Evolutionary conservation across 352 stramenopile species (phyloP), one percentile per base, ranked within the genome.

Genomic region (Phytophthora fragariaefolia): DNA sequence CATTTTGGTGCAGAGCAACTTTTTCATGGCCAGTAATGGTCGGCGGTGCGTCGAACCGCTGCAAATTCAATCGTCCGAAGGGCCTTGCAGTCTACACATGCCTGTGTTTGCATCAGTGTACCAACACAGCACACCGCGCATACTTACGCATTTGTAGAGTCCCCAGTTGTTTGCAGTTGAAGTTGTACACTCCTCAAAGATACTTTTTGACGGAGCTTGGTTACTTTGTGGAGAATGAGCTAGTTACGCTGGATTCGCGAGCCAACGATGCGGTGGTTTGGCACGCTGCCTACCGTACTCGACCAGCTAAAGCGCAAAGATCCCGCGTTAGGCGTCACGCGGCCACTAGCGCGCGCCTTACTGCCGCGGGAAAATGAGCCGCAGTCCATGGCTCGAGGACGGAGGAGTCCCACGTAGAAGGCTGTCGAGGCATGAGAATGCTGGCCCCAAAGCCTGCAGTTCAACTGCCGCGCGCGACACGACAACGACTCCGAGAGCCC

Each of bases 381-480:
- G 43, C 8, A 38, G 62, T 60, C 49, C 45, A 62, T 60, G 20
- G 27, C 40, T 22, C 42, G 49, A 49, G 49, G 58, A 62, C 57
- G 40, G 27, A n/a, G 20, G 23, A 5, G 12, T 32, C 61, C 61
- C 53, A 65, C 53, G 49, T 52, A 49, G 27, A 64, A 54, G 58
- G 57, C 20, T 34, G 20, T 17, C 6, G 42, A 62, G 51, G 34
- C 30, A 71, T 34, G 58, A 20, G 32, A 3, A 62, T 45, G 45
- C 64, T 72, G 58, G 38, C 64, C 50, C 27, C 18, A 59, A 59
- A 46, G 34, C 36, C 48, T 28, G n/a, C 53, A 63, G 27, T 58
- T 61, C 60, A 69, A 65, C 60, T 66, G 38, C 56, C 6, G 32
- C 36, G 22, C 40, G 15, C 47, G 42, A 71, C 54, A 65, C 66